These are phyloP conservation scores for Pythium pyrilobum DNA, from an alignment of 352 stramenopile genomes.

Conservation along the genomic window DNA sequence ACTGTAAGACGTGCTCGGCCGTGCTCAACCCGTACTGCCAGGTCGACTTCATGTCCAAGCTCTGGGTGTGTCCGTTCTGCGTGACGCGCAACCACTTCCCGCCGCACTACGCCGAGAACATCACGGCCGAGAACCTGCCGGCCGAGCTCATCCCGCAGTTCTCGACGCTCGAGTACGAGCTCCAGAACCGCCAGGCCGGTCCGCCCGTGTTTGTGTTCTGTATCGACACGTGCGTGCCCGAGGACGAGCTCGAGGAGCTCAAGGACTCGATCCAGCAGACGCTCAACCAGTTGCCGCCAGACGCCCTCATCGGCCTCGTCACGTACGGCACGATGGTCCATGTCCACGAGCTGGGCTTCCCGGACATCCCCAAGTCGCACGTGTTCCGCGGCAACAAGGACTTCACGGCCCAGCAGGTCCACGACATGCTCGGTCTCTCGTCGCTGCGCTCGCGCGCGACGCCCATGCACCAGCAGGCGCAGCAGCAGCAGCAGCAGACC, in stretches of 20 bases:
- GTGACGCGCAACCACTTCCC: slow-evolving; percentile 98
- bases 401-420: slow-evolving; percentile 93
- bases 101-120: slow-evolving; percentile 92
- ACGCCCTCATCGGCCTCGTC: slow-evolving; percentile 97
- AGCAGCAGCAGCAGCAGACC: slow-evolving; percentile 70
- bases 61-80: slow-evolving; percentile 99
- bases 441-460: slow-evolving; percentile 40
- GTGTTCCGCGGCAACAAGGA: slow-evolving; percentile 99
- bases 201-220: slow-evolving; percentile 98
- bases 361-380: slow-evolving; percentile 95
- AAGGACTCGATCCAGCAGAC: slow-evolving; percentile 98
- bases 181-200: slow-evolving; percentile 89
- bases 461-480: slow-evolving; percentile 31
- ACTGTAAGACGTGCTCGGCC: slow-evolving; percentile 96
- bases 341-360: slow-evolving; percentile 98
- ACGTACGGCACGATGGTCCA: slow-evolving; percentile 99
- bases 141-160: slow-evolving; percentile 99
- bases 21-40: slow-evolving; percentile 99
- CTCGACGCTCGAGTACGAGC: slow-evolving; percentile 99
- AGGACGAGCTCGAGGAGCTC: slow-evolving; percentile 96
- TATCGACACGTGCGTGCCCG: slow-evolving; percentile 97
- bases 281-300: slow-evolving; percentile 96
- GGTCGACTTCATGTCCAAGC: slow-evolving; percentile 98
- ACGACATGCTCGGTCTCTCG: slow-evolving; percentile 94
- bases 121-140: slow-evolving; percentile 97